Base-by-base conservation (phyloP, 2,329 filamentous ascomycete genomes). In the Colletotrichum neosansevieriae region DNA sequence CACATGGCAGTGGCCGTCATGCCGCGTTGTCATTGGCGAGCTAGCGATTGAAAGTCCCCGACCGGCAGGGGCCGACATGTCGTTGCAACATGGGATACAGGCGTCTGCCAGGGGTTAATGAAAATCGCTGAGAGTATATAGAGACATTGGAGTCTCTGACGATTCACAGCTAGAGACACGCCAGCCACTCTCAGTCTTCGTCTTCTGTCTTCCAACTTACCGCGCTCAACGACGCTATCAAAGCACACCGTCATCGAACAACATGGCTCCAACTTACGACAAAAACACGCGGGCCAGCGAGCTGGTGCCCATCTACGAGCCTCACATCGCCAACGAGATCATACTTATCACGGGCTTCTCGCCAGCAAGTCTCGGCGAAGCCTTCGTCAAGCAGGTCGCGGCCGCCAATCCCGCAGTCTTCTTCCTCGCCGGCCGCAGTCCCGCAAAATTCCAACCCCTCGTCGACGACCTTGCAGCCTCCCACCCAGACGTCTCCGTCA, bases 341-440 rank as follows among this genome's bases (percentile, higher is more conserved):
- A 74, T 84, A 60, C 75, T 85, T 51, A 76, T 79, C 4, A 84
- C 82, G 0, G 82, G 83, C 11, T 77, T 82, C 36, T 79, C 80
- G 2, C 79, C 78, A 4, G 74, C 75, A 49, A 74, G 78, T 24
- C 74, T 84, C 12, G 82, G 82, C n/a, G 75, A 76, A 21, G 64
- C 71, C 6, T 82, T 82, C 60, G 75, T 78, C 50, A 65, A 74
- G 19, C 71, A 77, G 45, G 75, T 85, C 53, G 73, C 77, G 7
- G 73, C 77, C 10, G 79, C 78, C 34, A 73, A 78, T 1, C 82
- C 84, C 0, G 70, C 74, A 2, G 73, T 80, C 21, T 79, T 87
- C 63, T 82, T 84, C 58, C 79, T 85, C 17, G 82, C 78, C 6
- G 82, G 83, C 32, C 84, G 85, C 63, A 82, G 75, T 44, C 63